Percentiles rank a stretch among this genome's conserved stretches.
Conservation (phyloP, 148 eudicot genomes). For the Simmondsia chinensis region DNA sequence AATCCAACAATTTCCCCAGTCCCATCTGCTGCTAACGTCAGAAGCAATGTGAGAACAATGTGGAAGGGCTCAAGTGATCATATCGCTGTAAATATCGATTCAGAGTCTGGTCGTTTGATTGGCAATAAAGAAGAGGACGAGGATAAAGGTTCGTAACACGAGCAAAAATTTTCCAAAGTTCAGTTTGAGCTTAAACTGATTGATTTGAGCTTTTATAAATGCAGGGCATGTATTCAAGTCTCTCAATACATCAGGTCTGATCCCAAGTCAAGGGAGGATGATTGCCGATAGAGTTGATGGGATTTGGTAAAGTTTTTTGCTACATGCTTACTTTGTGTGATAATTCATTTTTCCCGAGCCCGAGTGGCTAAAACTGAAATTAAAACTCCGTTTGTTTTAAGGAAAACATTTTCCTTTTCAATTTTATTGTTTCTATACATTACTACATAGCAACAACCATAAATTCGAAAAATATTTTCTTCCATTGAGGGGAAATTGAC, state of each 20-base stretch:
- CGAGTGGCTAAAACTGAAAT: neutral
- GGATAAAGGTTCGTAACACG: constrained; percentile 65
- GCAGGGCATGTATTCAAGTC: constrained; percentile 92
- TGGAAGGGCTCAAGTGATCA: constrained; percentile 84
- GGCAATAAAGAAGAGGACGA: constrained; percentile 43
- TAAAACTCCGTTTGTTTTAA: too few species aligned
- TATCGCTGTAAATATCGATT: constrained; percentile 70
- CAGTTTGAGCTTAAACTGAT: neutral
- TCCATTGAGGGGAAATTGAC: too few species aligned
- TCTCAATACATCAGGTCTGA: constrained; percentile 75
- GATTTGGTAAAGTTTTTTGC: constrained; percentile 49
- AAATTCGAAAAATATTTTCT: too few species aligned
- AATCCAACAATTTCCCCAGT: constrained; percentile 46
- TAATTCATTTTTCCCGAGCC: neutral
- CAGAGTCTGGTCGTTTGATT: constrained; percentile 75
- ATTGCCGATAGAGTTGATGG: constrained; percentile 88
- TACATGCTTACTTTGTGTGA: neutral
- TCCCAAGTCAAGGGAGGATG: constrained; percentile 83
- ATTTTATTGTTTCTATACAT: too few species aligned
- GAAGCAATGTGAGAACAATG: constrained; percentile 61
- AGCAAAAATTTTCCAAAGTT: neutral
- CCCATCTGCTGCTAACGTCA: constrained; percentile 65
- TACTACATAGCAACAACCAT: too few species aligned
- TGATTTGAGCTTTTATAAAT: constrained; percentile 11
- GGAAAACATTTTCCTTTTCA: too few species aligned